A percentile compares a stretch with the other conserved stretches of the same genome.
Evolutionary conservation across 192 early-diverging fungal genomes (phyloP).

Genomic region (Fimicolochytrium jonesii): DNA sequence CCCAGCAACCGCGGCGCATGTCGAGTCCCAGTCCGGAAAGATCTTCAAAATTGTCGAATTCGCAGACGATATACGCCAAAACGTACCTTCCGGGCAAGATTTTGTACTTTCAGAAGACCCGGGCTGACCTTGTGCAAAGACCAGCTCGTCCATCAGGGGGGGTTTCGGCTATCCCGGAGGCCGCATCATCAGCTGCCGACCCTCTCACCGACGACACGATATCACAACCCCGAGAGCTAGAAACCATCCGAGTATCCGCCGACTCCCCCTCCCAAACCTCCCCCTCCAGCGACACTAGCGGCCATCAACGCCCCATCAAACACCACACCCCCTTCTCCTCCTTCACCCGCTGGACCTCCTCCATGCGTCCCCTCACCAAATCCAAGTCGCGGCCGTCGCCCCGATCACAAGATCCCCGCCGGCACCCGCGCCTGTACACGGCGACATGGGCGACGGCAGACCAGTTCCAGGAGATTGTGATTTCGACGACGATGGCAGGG

Average conservation of each 20-base stretch:
- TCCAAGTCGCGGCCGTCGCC: not conserved
- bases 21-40: not conserved
- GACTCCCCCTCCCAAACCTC: not conserved
- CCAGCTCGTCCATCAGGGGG: too few relatives aligned
- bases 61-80: not conserved
- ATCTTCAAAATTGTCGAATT: not conserved
- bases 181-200: not conserved
- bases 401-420: not conserved
- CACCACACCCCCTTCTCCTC: not conserved
- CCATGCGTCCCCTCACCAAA: not conserved
- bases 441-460: conserved; percentile 32
- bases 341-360: not conserved
- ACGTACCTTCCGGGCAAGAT: conserved; percentile 41
- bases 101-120: conserved; percentile 33
- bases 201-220: not conserved
- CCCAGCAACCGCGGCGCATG: not conserved
- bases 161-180: too few relatives aligned
- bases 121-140: too few relatives aligned
- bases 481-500: conserved; percentile 35
- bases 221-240: not conserved
- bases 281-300: not conserved
- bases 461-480: conserved; percentile 37
- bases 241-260: not conserved
- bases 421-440: conserved; percentile 21
- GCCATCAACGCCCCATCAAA: not conserved